Conservation (phyloP, 805 yeast species). For the Nakazawaea sp. region DNA sequence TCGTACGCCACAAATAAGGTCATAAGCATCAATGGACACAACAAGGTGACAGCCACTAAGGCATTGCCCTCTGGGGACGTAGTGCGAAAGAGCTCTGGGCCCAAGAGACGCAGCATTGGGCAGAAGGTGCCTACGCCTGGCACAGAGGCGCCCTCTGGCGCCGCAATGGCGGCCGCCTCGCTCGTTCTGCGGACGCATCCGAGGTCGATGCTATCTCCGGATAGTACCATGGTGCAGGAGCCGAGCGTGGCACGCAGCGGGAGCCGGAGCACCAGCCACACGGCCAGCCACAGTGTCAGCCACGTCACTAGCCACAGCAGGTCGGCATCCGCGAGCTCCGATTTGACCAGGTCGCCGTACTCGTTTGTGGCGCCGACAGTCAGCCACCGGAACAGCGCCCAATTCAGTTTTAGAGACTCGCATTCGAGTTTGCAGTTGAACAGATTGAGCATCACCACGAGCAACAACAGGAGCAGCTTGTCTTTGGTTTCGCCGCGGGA, state of each 20-base stretch:
- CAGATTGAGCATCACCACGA: background rate
- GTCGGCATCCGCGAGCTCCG: background rate
- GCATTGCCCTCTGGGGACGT: constrained; percentile 21
- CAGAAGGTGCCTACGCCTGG: no score
- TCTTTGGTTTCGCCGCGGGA: background rate
- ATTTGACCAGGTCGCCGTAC: constrained; percentile 3
- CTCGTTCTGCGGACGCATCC: constrained; percentile 26
- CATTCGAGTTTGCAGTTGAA: constrained; percentile 2
- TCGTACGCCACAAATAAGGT: constrained; percentile 9
- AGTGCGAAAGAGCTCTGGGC: no score
- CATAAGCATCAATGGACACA: constrained; percentile 5
- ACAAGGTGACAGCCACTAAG: constrained; percentile 1
- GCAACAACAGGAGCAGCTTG: background rate
- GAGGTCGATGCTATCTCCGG: constrained; percentile 14
- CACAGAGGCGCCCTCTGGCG: constrained; percentile 16
- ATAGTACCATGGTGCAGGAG: background rate
- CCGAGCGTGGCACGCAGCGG: no score
- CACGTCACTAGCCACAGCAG: no score
- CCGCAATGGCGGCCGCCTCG: constrained; percentile 29
- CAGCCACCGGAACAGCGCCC: background rate
- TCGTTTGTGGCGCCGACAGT: constrained; percentile 1
- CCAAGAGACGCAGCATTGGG: no score
- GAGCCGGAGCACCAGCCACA: no score
- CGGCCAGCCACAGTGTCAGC: no score
- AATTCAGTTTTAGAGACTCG: constrained; percentile 1